phyloP scores from a whole-genome alignment of 2,329 filamentous ascomycete genomes.

The Periglandula ipomoeae region DNA sequence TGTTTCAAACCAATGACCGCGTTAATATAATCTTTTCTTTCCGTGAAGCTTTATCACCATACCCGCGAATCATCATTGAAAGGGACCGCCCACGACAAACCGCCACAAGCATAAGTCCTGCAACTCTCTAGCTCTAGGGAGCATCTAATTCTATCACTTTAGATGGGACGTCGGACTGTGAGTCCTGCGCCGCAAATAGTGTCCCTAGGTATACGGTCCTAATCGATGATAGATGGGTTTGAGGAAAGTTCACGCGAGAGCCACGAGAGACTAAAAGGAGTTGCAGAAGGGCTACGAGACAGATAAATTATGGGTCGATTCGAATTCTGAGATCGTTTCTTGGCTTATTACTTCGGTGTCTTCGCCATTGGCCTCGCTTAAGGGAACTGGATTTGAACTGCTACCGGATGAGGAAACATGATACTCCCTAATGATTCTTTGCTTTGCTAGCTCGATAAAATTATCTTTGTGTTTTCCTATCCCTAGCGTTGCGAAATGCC shows the following conservation, averaged over 20 bases:
- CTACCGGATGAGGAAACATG: too few species aligned
- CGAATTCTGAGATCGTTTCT: too few species aligned
- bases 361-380: too few species aligned
- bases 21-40: neutral
- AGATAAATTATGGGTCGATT: too few species aligned
- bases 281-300: constrained; percentile 5
- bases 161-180: constrained; percentile 12
- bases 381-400: too few species aligned
- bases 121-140: constrained; percentile 14
- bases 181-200: neutral
- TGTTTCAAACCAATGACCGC: neutral
- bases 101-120: constrained; percentile 6
- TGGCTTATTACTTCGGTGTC: too few species aligned
- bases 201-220: neutral
- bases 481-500: too few species aligned
- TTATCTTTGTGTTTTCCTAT: too few species aligned
- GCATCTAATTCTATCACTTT: constrained; percentile 13
- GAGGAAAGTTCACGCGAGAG: constrained; percentile 8
- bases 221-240: constrained; percentile 5
- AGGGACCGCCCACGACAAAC: constrained; percentile 10
- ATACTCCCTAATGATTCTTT: too few species aligned
- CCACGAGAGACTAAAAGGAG: constrained; percentile 7
- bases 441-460: too few species aligned
- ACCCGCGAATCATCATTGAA: constrained; percentile 10
- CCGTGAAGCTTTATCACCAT: constrained; percentile 5